Base-by-base conservation (phyloP, 257 asterid genomes). In the Thymus quinquecostatus region DNA sequence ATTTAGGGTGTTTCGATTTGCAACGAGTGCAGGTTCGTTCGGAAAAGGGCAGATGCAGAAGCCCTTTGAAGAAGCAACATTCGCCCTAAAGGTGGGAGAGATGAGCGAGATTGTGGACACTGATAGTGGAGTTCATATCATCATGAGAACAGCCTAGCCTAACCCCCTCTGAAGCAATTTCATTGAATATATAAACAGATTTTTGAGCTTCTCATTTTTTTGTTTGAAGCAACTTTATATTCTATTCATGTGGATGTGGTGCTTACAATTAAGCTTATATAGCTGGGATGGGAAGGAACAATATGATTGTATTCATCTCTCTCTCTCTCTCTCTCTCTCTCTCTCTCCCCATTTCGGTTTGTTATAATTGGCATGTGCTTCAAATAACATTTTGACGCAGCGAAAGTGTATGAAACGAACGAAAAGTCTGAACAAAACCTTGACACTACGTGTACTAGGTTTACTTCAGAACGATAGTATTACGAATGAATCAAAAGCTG, bases 21-120 rank as follows among this genome's bases (percentile, higher is more conserved):
- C 11, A 11, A 53, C 11, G 33, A 53, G 50, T 59, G 66, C 91
- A 89, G 96, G 98, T 56, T 11, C 91, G 27, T 88, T 92, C 75
- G 92, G 92, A 58, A 86, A 70, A 84, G 95, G 95, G 61, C 90
- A 89, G 87, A 92, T 92, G 98, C 98, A 92, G 89, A 92, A 88
- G 82, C 94, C 98, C 56, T 92, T 92, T 73, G 98, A 92, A 77
- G 90, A 84, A 68, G 88, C 87, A 57, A 78, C 98, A 3, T 86
- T 77, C 71, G 87, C 83, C 29, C 83, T 92, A 14, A 82, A 85
- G 82, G 80, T 86, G 74, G 98, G 96, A 48, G 96, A 92, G 77
- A 85, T 89, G 58, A 92, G 98, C 47, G 91, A 88, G 71, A 84
- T 88, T 8, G 85, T 92, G 75, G 92, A 92, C 66, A 92, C 98